Evolutionary conservation across 305 asterid genomes (phyloP).

Genomic region (Ajuga reptans): DNA sequence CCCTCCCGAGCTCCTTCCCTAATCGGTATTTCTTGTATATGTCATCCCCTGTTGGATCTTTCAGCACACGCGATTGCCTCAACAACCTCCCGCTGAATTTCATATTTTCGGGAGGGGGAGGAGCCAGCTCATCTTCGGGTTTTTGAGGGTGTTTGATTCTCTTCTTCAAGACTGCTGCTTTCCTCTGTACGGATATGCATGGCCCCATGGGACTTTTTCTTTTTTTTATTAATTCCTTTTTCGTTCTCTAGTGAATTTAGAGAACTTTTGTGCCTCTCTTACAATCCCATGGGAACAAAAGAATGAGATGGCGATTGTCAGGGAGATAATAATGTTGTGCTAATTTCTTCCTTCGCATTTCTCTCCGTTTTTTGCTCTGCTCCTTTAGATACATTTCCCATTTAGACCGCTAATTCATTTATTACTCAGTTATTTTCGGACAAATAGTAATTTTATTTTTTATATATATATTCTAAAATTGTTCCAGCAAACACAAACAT

Average conservation of each 20-base stretch:
- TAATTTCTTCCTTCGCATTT: neutral
- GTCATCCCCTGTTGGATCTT: constrained; percentile 39
- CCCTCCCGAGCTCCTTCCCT: constrained; percentile 80
- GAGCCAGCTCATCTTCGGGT: neutral
- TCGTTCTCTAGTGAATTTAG: neutral
- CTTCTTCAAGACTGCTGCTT: constrained; percentile 27
- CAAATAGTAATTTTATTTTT: too few relatives aligned
- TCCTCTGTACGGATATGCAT: constrained; percentile 57
- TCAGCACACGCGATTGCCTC: constrained; percentile 40
- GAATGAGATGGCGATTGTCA: neutral
- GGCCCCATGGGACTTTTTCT: constrained; percentile 57
- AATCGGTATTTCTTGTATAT: constrained; percentile 36
- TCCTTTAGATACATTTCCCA: neutral
- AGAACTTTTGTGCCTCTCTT: constrained; percentile 3
- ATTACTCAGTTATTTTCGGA: neutral
- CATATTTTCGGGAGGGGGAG: neutral
- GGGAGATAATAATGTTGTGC: constrained; percentile 14
- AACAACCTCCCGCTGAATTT: constrained; percentile 6
- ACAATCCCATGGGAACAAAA: constrained; percentile 31
- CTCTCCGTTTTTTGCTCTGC: constrained; percentile 25
- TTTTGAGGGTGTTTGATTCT: constrained; percentile 11
- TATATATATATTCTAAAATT: too few relatives aligned
- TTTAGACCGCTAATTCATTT: neutral
- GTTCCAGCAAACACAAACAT: too few relatives aligned
- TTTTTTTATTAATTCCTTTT: neutral